Percentiles rank a stretch among this genome's conserved stretches.
Evolutionary conservation across 192 early-diverging fungal species (phyloP).

Genomic region (Coemansia sp.): DNA sequence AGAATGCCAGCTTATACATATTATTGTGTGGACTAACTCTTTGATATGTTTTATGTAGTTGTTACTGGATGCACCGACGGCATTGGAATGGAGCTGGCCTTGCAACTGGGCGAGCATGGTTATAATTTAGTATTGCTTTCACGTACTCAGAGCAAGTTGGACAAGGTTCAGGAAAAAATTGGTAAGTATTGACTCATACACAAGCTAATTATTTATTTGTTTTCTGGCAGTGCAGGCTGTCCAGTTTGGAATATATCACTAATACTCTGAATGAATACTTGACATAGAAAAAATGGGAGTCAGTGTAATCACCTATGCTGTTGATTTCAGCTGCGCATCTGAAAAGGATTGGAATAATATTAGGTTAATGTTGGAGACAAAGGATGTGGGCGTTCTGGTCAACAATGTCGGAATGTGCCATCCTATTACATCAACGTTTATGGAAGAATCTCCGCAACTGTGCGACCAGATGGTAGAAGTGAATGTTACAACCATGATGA

Average conservation of each 20-base stretch:
- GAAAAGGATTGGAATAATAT: constrained; percentile 31
- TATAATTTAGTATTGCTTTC: constrained; percentile 84
- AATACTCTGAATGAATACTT: background rate
- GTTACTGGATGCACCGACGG: constrained; percentile 97
- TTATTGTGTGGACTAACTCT: background rate
- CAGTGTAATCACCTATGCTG: constrained; percentile 32
- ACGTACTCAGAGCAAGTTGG: constrained; percentile 79
- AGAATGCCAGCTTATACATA: background rate
- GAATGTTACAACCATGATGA: constrained; percentile 81
- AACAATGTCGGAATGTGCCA: constrained; percentile 96
- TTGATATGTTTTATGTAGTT: constrained; percentile 41
- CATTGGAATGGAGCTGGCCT: constrained; percentile 91
- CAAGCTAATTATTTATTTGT: background rate
- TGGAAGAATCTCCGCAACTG: constrained; percentile 68
- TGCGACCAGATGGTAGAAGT: constrained; percentile 81
- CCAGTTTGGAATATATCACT: background rate
- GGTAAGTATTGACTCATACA: constrained; percentile 27
- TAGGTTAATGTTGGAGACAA: constrained; percentile 29
- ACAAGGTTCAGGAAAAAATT: constrained; percentile 65
- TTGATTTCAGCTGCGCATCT: constrained; percentile 41
- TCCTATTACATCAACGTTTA: constrained; percentile 80
- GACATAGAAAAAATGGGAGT: constrained; percentile 33
- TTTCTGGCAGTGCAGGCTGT: no score
- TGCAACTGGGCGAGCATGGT: constrained; percentile 79
- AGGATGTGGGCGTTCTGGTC: constrained; percentile 59